These are phyloP conservation scores for Schrenkiella parvula DNA, from an alignment of 345 rosid species.

Conservation along the genomic window DNA sequence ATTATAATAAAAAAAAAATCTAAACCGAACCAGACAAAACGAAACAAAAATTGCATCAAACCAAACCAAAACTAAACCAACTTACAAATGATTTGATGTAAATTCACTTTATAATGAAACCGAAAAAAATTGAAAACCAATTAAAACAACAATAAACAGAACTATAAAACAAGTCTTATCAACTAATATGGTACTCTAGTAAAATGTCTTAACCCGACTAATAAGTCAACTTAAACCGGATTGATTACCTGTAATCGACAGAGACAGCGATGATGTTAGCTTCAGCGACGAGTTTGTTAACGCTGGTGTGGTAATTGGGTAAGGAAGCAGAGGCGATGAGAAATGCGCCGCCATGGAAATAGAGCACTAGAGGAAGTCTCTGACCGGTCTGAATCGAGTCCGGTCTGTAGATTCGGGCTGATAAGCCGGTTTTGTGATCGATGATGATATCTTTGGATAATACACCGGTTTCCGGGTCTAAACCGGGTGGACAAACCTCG, in stretches of 20 bases:
- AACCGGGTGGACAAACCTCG: slow-evolving; percentile 49
- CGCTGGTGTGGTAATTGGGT: slow-evolving; percentile 57
- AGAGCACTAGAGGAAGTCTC: slow-evolving; percentile 64
- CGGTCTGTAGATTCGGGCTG: slow-evolving; percentile 68
- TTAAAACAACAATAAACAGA: neutral
- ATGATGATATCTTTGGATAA: slow-evolving; percentile 62
- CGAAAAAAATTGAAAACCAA: neutral
- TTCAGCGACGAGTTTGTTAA: slow-evolving; percentile 54
- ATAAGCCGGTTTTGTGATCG: slow-evolving; percentile 41
- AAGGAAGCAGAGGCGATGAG: slow-evolving; percentile 47
- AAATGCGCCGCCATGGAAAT: slow-evolving; percentile 90
- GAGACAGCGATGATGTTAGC: slow-evolving; percentile 59
- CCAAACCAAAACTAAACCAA: neutral
- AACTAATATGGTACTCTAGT: neutral
- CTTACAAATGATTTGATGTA: neutral
- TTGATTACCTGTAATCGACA: slow-evolving; percentile 48
- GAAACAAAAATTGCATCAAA: neutral
- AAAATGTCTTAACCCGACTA: neutral
- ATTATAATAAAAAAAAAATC: no score
- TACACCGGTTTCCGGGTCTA: slow-evolving; percentile 49
- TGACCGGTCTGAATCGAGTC: slow-evolving; percentile 1
- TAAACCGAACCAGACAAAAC: neutral
- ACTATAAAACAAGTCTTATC: neutral
- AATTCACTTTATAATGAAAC: neutral
- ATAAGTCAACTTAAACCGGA: slow-evolving; percentile 6